Percentiles rank a stretch among this genome's conserved stretches.
phyloP scores from a whole-genome alignment of 1,139 yeast species.

The Candida gigantensis region DNA sequence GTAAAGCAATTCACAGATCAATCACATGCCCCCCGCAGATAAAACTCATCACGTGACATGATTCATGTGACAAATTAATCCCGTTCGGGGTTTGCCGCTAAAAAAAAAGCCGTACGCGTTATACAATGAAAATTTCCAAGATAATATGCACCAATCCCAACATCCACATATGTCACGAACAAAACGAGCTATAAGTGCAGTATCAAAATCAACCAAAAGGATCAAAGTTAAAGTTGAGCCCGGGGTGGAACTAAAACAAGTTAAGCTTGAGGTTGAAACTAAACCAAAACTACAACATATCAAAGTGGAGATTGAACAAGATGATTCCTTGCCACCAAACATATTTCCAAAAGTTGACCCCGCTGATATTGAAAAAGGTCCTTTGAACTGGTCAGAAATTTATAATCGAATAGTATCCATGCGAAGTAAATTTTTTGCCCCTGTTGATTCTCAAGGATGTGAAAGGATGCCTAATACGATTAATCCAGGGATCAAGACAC shows the following conservation, averaged over 20 bases:
- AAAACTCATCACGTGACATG: too few species aligned
- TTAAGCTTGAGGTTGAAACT: constrained; percentile 1
- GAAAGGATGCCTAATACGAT: constrained; percentile 64
- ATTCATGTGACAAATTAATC: too few species aligned
- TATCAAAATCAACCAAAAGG: too few species aligned
- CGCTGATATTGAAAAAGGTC: constrained; percentile 22
- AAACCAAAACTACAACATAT: constrained; percentile 9
- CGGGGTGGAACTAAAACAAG: too few species aligned
- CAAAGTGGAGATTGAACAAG: constrained; percentile 14
- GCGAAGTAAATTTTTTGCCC: constrained; percentile 66
- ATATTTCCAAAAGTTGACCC: constrained; percentile 18
- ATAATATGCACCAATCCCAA: too few species aligned
- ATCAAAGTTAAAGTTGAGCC: constrained; percentile 6
- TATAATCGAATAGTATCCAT: constrained; percentile 64
- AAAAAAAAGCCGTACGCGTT: too few species aligned
- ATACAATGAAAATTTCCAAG: too few species aligned
- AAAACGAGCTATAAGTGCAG: too few species aligned
- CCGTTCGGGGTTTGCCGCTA: too few species aligned
- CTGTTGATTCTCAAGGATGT: constrained; percentile 91
- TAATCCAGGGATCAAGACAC: constrained; percentile 26
- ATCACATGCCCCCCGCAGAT: too few species aligned
- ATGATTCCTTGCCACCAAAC: constrained; percentile 15
- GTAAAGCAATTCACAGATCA: too few species aligned
- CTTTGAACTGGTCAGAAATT: constrained; percentile 53
- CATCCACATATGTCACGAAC: too few species aligned